These are phyloP conservation scores for Bolboschoenoplectus hybrid DNA, from an alignment of 202 grass and related monocot genomes.

Conservation along the genomic window DNA sequence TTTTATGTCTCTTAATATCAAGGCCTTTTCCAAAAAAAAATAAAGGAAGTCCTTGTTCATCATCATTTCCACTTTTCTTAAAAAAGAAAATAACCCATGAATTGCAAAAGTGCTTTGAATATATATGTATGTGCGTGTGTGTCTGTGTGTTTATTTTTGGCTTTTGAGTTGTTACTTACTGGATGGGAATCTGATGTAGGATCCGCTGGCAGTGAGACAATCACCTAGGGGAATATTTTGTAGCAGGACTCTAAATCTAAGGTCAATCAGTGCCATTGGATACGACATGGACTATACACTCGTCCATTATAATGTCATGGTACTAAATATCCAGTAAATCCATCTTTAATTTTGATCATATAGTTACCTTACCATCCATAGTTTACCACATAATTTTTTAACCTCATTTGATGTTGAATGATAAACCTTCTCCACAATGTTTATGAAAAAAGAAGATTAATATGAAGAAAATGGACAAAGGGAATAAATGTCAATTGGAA, in stretches of 20 bases:
- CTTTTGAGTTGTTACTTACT: conserved; percentile 37
- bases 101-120: conserved; percentile 25
- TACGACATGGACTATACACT: conserved; percentile 99
- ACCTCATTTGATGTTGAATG: not conserved
- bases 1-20: not conserved
- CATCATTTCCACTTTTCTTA: not conserved
- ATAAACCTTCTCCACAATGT: not conserved
- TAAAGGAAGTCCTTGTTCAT: not conserved
- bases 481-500: not conserved
- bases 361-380: not conserved
- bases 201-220: conserved; percentile 70
- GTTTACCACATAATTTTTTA: not conserved
- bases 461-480: not conserved
- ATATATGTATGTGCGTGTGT: not conserved
- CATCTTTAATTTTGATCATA: conserved; percentile 10
- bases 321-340: conserved; percentile 39
- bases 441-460: not conserved
- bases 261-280: conserved; percentile 87
- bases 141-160: conserved; percentile 14
- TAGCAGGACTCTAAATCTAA: conserved; percentile 87
- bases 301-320: conserved; percentile 95
- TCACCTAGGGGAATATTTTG: conserved; percentile 94
- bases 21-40: not conserved
- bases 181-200: conserved; percentile 49
- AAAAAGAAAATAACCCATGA: not conserved